Conservation (phyloP, 306 rosid genomes). For the Cucurbita pepo region DNA sequence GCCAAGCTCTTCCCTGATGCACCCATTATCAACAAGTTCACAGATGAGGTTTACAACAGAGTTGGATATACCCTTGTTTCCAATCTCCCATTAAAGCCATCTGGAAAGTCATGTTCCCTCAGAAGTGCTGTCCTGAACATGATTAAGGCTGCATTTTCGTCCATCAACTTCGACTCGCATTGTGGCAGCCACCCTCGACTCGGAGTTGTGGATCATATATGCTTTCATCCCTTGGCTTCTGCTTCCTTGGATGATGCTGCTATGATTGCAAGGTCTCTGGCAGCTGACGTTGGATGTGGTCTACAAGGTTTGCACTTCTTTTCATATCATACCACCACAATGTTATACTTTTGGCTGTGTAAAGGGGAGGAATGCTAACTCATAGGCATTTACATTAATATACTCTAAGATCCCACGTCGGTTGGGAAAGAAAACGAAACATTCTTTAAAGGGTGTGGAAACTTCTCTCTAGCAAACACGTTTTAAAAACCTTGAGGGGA, state of each 20-base stretch:
- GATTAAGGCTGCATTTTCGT: slow-evolving; percentile 63
- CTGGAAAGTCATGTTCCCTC: slow-evolving; percentile 25
- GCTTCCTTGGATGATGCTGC: slow-evolving; percentile 60
- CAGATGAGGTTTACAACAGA: slow-evolving; percentile 66
- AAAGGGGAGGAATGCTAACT: neutral
- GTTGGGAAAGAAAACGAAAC: too few species aligned
- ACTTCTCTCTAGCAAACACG: too few species aligned
- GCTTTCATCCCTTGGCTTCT: slow-evolving; percentile 61
- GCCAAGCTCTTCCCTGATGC: slow-evolving; percentile 44
- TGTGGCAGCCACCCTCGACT: slow-evolving; percentile 80
- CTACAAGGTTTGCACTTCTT: slow-evolving; percentile 53
- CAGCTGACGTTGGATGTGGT: slow-evolving; percentile 34
- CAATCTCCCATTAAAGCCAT: slow-evolving; percentile 19
- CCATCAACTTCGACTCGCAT: slow-evolving; percentile 46
- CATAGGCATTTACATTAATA: neutral
- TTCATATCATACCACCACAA: neutral
- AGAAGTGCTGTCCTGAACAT: slow-evolving; percentile 52
- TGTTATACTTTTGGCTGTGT: neutral
- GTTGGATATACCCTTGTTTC: slow-evolving; percentile 85
- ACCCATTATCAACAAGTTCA: slow-evolving; percentile 61
- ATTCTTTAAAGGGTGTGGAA: too few species aligned
- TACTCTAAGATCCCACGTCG: too few species aligned
- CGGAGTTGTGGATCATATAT: slow-evolving; percentile 77
- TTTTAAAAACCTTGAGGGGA: too few species aligned
- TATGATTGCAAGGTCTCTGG: slow-evolving; percentile 40